Evolutionary conservation across 345 rosid species (phyloP), one percentile per base, ranked within the genome.

Genomic region (Lepidium africanum): DNA sequence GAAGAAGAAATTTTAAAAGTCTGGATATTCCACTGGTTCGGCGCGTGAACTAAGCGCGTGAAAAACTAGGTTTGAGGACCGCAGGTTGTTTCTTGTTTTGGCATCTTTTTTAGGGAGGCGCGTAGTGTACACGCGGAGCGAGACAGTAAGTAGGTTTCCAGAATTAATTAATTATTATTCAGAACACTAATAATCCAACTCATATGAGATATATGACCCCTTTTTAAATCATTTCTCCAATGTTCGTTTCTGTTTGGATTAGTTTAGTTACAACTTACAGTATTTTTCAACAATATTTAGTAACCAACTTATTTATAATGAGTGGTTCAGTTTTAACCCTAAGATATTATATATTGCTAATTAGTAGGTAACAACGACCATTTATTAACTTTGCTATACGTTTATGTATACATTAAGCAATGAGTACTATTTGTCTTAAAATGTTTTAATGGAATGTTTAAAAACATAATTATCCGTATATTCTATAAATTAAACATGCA

Each of bases 81-180:
- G 72, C 77, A 65, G 73, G 63, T 67, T 74, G 30, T 73, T 73
- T 59, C 67, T 74, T 67, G 77, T 74, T 52, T 59, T 9, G 58
- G 77, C 65, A 72, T 55, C 51, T 54, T 71, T 73, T 66, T 35
- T 59, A 1, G 10, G 70, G 0, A 14, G 48, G 50, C 71, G 83
- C 74, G 71, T 46, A 36, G 36, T 40, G 14, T 8, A 36, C 81
- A 74, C 77, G 48, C 69, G 43, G 9, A 46, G 52, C 62, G 5
- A 64, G 53, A 65, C 51, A 15, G 72, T 50, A 50, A 15, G 72
- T 50, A 50, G 55, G 59, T 63, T 63, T 37, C 6, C 21, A 12
- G 15, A 45, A 15, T 3, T 8, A 21, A 42, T 36, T 53, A 35
- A 32, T 47, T 69, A 23, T 11, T 42, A 39, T 19, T 12, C 23